Base-by-base conservation (phyloP, 164 flowering plant species). In the Pachysandra terminalis region DNA sequence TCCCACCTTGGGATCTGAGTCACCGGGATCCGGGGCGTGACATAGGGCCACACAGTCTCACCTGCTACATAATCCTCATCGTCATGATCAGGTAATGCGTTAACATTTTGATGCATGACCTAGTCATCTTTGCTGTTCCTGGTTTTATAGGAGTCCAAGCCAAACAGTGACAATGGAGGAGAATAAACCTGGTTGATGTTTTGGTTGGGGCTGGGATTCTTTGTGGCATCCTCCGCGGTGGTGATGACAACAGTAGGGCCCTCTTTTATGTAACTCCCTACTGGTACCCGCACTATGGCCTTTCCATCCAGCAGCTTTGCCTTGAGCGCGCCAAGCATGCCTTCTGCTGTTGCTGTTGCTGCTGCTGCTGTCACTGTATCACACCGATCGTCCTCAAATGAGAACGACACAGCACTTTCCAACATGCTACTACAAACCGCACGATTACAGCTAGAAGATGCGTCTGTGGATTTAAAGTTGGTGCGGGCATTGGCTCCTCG, bases 401-500 rank as follows among this genome's bases (percentile, higher is more conserved):
- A 73, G 60, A 73, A 73, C 0, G 76, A 68, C 1, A 17, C 32
- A 19, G 28, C 8, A 21, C 16, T 61, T 10, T 37, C 70, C 7
- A 53, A 24, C n/a, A 12, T 2, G 37, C 51, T 32, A 48, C 63
- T 13, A 12, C 10, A 19, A 32, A 32, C 37, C 22, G n/a, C 28
- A 19, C 64, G 21, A 19, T n/a, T 22, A 16, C 56, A 14, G 12
- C 21, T 53, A 0, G 32, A 16, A 0, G 13, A 25, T 1, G 17
- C 41, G 0, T 66, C 12, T 21, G 67, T 54, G 17, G 45, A 25
- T 62, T 72, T 37, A 27, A 63, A 73, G 71, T 73, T 73, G 59
- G 71, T 73, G 1, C 76, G 76, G 52, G 76, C 71, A 24, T 63
- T 73, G 60, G 68, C 59, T 1, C 76, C 76, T 19, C 76, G 64